Evolutionary conservation across 176 grass and related monocot species (phyloP).

Genomic region (Tuctoria greenei): DNA sequence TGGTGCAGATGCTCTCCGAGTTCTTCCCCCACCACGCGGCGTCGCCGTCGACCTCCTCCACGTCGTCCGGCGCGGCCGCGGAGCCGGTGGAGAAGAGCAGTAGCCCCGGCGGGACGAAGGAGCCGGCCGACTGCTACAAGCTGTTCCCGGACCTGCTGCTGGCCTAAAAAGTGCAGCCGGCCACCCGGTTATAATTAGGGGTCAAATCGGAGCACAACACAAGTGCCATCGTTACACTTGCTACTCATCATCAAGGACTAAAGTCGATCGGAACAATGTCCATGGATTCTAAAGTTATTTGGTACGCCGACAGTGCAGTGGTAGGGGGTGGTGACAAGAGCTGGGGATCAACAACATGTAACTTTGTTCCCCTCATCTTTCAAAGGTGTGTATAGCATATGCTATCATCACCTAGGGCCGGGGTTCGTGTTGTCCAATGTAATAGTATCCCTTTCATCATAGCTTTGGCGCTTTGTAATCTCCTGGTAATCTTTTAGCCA

Average conservation of each 20-base stretch:
- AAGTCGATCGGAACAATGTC: conserved; percentile 38
- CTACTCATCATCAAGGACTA: conserved; percentile 8
- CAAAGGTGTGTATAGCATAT: conserved; percentile 70
- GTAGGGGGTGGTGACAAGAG: conserved; percentile 21
- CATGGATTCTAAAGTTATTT: conserved; percentile 25
- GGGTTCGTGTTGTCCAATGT: conserved; percentile 53
- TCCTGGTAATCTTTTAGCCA: conserved; percentile 79
- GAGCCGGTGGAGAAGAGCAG: conserved; percentile 14
- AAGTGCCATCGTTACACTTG: background rate
- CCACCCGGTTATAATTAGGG: too few species aligned
- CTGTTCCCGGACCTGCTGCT: conserved; percentile 80
- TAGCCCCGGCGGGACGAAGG: conserved; percentile 37
- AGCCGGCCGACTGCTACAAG: conserved; percentile 65
- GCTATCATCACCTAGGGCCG: conserved; percentile 41
- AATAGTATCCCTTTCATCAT: conserved; percentile 57
- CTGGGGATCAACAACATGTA: conserved; percentile 38
- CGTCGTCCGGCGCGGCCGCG: background rate
- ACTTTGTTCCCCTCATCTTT: conserved; percentile 26
- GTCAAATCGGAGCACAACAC: background rate
- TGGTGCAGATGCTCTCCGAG: conserved; percentile 89
- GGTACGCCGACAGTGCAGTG: conserved; percentile 22
- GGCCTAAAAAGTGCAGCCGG: conserved; percentile 23
- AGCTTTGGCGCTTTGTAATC: conserved; percentile 73
- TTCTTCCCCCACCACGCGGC: conserved; percentile 44
- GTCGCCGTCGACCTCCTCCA: background rate